A percentile compares a stretch with the other conserved stretches of the same genome.
These are phyloP conservation scores for Lachnellula willkommii DNA, from an alignment of 2,329 filamentous ascomycete species.

Conservation along the genomic window DNA sequence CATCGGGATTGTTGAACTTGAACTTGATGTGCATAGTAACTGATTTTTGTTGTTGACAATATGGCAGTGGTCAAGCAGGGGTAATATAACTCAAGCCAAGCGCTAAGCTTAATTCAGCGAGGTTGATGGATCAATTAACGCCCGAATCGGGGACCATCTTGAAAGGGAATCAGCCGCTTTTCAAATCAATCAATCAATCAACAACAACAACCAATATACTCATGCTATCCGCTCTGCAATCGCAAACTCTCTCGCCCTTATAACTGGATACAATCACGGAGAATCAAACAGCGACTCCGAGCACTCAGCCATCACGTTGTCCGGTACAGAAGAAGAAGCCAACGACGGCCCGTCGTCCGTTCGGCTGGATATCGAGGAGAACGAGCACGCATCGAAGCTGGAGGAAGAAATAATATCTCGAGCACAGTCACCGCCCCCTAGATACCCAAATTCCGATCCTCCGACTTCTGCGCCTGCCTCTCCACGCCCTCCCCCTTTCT, in stretches of 20 bases:
- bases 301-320: constrained; percentile 42
- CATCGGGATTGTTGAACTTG: neutral
- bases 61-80: too few relatives aligned
- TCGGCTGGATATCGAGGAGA: constrained; percentile 31
- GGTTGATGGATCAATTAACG: neutral
- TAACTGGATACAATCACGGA: neutral
- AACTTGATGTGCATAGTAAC: neutral
- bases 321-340: constrained; percentile 37
- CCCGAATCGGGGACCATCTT: neutral
- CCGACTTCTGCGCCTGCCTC: constrained; percentile 40
- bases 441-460: constrained; percentile 51
- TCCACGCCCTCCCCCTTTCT: constrained; percentile 52
- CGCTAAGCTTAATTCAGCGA: too few relatives aligned
- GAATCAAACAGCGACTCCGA: constrained; percentile 3
- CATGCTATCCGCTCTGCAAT: neutral
- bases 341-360: constrained; percentile 40
- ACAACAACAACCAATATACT: neutral
- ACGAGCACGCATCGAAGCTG: constrained; percentile 27
- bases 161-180: too few relatives aligned
- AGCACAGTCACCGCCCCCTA: constrained; percentile 51
- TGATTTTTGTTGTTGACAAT: neutral
- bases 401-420: constrained; percentile 32
- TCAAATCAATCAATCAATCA: too few relatives aligned
- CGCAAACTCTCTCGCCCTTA: neutral
- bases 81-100: too few relatives aligned